Conservation (phyloP, 805 yeast species). For the Metschnikowia corniflorae region DNA sequence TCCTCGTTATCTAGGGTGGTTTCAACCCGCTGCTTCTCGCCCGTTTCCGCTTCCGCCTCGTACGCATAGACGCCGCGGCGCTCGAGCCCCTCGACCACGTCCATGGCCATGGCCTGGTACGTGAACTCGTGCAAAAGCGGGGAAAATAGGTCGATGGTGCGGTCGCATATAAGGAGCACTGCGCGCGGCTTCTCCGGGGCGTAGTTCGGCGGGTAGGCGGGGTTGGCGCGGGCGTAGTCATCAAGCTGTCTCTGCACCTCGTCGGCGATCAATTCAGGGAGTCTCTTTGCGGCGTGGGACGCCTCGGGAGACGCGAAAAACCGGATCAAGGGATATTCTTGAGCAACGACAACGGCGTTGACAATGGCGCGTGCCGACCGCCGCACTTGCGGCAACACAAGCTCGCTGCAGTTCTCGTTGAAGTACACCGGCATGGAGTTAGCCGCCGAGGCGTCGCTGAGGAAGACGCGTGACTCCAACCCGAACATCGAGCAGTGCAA, state of each 20-base stretch:
- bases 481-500: conserved; percentile 50
- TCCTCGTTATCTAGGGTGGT: conserved; percentile 52
- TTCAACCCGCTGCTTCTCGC: conserved; percentile 27
- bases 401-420: conserved; percentile 58
- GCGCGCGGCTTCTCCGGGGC: conserved; percentile 60
- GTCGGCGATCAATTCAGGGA: conserved; percentile 68
- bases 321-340: conserved; percentile 85
- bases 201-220: conserved; percentile 58
- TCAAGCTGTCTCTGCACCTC: conserved; percentile 70
- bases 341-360: conserved; percentile 69
- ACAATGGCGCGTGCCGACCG: conserved; percentile 63
- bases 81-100: conserved; percentile 48
- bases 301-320: conserved; percentile 55
- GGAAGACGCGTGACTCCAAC: conserved; percentile 64
- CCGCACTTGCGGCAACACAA: conserved; percentile 56
- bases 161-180: conserved; percentile 70
- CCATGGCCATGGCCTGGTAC: conserved; percentile 91
- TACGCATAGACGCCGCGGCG: conserved; percentile 47
- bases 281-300: conserved; percentile 50
- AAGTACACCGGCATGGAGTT: conserved; percentile 71
- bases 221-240: conserved; percentile 65
- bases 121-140: conserved; percentile 87
- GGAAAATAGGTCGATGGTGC: conserved; percentile 78
- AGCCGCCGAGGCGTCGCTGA: conserved; percentile 50
- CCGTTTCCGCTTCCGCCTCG: conserved; percentile 51